phyloP scores from a whole-genome alignment of 2,329 filamentous ascomycete species.

The Torrubiella hemipterigena region DNA sequence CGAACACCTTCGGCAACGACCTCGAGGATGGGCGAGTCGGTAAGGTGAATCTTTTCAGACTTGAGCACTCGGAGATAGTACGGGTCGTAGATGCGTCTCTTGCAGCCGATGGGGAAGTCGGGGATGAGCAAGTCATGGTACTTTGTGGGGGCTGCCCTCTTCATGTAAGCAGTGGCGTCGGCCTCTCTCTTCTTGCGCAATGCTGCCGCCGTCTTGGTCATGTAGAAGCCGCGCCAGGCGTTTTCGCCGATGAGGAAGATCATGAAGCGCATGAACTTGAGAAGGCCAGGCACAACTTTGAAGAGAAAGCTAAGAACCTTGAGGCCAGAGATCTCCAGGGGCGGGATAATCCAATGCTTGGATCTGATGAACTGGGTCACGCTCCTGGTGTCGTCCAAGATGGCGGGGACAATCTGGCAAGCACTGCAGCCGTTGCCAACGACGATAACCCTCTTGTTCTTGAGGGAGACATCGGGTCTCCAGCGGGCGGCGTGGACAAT shows the following conservation, averaged over 20 bases:
- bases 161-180: conserved; percentile 26
- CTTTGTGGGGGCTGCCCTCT: conserved; percentile 37
- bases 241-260: conserved; percentile 26
- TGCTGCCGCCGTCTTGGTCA: conserved; percentile 20
- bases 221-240: conserved; percentile 22
- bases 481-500: conserved; percentile 45
- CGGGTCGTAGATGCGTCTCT: conserved; percentile 48
- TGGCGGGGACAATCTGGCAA: conserved; percentile 37
- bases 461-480: conserved; percentile 35
- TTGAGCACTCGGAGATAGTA: conserved; percentile 42
- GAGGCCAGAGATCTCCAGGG: conserved; percentile 13
- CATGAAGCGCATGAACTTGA: conserved; percentile 25
- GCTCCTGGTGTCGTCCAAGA: conserved; percentile 20
- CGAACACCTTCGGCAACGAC: conserved; percentile 29
- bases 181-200: conserved; percentile 24
- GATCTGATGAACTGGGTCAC: conserved; percentile 29
- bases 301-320: conserved; percentile 20
- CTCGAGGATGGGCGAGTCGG: conserved; percentile 33
- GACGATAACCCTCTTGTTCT: conserved; percentile 35
- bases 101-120: conserved; percentile 51
- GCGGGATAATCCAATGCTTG: conserved; percentile 29
- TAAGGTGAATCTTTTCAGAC: conserved; percentile 30
- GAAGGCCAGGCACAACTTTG: conserved; percentile 32
- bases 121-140: conserved; percentile 52
- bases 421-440: conserved; percentile 44